Evolutionary conservation across 345 rosid genomes (phyloP).

Genomic region (Passiflora organensis): DNA sequence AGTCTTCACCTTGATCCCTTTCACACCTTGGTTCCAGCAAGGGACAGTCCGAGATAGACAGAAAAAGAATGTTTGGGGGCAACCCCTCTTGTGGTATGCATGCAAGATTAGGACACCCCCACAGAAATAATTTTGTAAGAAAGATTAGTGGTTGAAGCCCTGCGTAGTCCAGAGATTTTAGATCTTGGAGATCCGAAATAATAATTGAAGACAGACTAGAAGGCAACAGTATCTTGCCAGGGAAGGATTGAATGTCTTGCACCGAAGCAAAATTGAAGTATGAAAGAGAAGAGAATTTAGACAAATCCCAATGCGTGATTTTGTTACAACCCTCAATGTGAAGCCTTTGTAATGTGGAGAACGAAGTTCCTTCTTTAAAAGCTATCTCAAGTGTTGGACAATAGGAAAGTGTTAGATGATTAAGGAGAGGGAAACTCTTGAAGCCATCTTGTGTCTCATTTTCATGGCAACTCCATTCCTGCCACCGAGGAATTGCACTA

Average conservation of each 20-base stretch:
- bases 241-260: constrained; percentile 13
- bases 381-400: no score
- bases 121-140: constrained; percentile 8
- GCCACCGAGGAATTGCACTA: neutral
- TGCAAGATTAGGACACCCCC: constrained; percentile 10
- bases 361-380: constrained; percentile 11
- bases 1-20: neutral
- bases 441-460: neutral
- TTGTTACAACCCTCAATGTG: constrained; percentile 1
- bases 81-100: constrained; percentile 9
- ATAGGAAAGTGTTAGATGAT: neutral
- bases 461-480: constrained; percentile 6
- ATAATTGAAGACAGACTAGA: constrained; percentile 1
- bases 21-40: constrained; percentile 4
- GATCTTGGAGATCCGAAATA: neutral
- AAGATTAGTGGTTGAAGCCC: constrained; percentile 13
- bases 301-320: constrained; percentile 10
- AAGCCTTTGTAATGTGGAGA: constrained; percentile 10
- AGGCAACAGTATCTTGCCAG: constrained; percentile 9
- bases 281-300: constrained; percentile 3
- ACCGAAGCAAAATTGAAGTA: neutral
- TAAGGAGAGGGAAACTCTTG: constrained; percentile 3
- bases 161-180: constrained; percentile 8
- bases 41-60: constrained; percentile 10
- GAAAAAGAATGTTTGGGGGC: constrained; percentile 13